phyloP scores from a whole-genome alignment of 306 rosid genomes.

The Purshia tridentata region DNA sequence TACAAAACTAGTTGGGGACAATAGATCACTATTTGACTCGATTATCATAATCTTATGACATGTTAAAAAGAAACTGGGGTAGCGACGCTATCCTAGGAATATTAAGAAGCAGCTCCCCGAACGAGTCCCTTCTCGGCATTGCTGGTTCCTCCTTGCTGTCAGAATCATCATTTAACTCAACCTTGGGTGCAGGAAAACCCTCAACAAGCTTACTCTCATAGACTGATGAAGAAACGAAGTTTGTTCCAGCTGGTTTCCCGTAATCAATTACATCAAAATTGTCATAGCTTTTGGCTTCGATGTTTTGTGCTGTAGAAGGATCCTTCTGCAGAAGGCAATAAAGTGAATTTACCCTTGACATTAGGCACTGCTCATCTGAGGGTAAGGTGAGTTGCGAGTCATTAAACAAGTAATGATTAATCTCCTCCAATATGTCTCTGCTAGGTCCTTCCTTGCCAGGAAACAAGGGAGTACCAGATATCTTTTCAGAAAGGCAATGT shows the following conservation, averaged over 20 bases:
- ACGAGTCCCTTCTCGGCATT: conserved; percentile 61
- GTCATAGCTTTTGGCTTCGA: conserved; percentile 14
- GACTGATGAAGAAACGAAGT: conserved; percentile 25
- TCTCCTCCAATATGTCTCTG: conserved; percentile 57
- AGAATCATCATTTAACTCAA: conserved; percentile 30
- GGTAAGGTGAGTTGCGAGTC: conserved; percentile 44
- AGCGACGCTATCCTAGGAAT: conserved; percentile 81
- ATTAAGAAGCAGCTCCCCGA: conserved; percentile 59
- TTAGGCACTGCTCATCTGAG: conserved; percentile 57
- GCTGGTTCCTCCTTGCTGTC: conserved; percentile 46
- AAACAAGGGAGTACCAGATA: conserved; percentile 34
- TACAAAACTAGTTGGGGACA: neutral
- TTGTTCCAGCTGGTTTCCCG: conserved; percentile 28
- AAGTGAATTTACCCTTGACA: conserved; percentile 75
- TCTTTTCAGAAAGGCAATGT: conserved; percentile 59
- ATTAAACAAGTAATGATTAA: conserved; percentile 54
- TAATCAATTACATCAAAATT: neutral
- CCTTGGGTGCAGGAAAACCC: conserved; percentile 12
- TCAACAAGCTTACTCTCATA: conserved; percentile 32
- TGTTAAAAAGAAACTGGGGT: conserved; percentile 59
- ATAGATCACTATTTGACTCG: conserved; percentile 34
- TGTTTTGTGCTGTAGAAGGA: conserved; percentile 41
- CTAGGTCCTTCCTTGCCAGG: conserved; percentile 34
- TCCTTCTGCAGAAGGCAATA: conserved; percentile 70
- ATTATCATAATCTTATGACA: conserved; percentile 45